Percentiles rank a stretch among this genome's conserved stretches.
These are phyloP conservation scores for Candida nanaspora DNA, from an alignment of 805 yeast species.

Conservation along the genomic window DNA sequence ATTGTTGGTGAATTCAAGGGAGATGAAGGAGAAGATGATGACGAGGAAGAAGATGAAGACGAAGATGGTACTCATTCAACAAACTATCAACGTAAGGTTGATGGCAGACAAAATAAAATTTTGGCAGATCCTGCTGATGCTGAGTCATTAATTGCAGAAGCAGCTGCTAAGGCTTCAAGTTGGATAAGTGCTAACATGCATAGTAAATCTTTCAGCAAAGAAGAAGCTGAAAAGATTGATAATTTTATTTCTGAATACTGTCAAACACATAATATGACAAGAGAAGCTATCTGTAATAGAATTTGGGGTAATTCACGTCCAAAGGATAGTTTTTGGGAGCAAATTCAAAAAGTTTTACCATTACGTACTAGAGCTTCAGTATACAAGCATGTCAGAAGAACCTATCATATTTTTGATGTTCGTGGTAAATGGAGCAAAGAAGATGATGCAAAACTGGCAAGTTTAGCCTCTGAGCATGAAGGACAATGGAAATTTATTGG, in stretches of 20 bases:
- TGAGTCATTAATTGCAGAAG: constrained; percentile 33
- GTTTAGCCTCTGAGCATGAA: constrained; percentile 56
- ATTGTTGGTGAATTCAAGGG: background rate
- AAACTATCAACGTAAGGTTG: background rate
- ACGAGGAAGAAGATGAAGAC: too few species aligned
- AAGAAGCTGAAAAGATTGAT: constrained; percentile 67
- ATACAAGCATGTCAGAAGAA: constrained; percentile 87
- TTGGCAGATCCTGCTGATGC: constrained; percentile 19
- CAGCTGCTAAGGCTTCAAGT: constrained; percentile 35
- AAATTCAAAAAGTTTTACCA: constrained; percentile 71
- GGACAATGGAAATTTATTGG: constrained; percentile 92
- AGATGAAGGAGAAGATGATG: too few species aligned
- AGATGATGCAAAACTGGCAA: constrained; percentile 65
- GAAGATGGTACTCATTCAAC: too few species aligned
- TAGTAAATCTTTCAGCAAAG: constrained; percentile 41
- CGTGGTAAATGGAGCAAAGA: constrained; percentile 87
- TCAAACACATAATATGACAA: constrained; percentile 49
- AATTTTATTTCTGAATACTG: constrained; percentile 66
- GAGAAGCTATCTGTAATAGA: constrained; percentile 69
- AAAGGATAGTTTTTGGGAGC: constrained; percentile 88
- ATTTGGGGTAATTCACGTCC: constrained; percentile 83
- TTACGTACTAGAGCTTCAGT: constrained; percentile 82
- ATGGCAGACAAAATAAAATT: background rate
- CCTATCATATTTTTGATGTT: constrained; percentile 79
- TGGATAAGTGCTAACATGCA: constrained; percentile 18